A percentile compares a stretch with the other conserved stretches of the same genome.
Evolutionary conservation across 371 early-diverging fungal genomes (phyloP).

Genomic region (Mortierella sp.): DNA sequence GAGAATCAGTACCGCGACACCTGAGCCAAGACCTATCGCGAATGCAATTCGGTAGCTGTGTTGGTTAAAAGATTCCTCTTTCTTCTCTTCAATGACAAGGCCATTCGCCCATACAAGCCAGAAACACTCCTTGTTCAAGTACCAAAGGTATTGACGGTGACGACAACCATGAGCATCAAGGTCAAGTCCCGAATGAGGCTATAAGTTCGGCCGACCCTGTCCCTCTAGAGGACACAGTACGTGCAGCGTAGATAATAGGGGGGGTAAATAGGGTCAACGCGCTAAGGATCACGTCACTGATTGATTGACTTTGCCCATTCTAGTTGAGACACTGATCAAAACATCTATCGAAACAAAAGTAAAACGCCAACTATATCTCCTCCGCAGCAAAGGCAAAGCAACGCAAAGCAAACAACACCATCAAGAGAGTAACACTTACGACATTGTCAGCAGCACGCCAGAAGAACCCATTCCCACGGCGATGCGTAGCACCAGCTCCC

Average conservation of each 20-base stretch:
- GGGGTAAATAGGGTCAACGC: too few species aligned
- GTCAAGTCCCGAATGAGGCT: constrained; percentile 46
- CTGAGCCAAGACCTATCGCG: constrained; percentile 25
- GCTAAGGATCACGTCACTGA: background rate
- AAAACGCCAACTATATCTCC: background rate
- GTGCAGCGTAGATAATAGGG: too few species aligned
- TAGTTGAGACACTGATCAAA: too few species aligned
- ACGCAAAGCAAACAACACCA: background rate
- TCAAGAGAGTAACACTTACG: constrained; percentile 9
- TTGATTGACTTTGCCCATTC: too few species aligned
- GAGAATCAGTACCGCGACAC: constrained; percentile 21
- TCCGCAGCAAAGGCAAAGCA: background rate
- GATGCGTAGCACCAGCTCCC: background rate
- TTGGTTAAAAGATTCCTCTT: background rate
- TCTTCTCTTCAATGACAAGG: background rate
- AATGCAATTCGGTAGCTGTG: background rate
- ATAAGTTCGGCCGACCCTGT: constrained; percentile 19
- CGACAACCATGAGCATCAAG: constrained; percentile 43
- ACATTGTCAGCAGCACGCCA: constrained; percentile 16
- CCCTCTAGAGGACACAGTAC: constrained; percentile 10
- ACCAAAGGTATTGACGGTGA: constrained; percentile 49
- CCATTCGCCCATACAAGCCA: background rate
- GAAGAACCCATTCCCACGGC: background rate
- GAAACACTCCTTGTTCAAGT: background rate
- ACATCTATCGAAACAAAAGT: background rate